These are phyloP conservation scores for Microstroma glucosiphilum DNA, from an alignment of 1,284 basidiomycete genomes.

Conservation along the genomic window DNA sequence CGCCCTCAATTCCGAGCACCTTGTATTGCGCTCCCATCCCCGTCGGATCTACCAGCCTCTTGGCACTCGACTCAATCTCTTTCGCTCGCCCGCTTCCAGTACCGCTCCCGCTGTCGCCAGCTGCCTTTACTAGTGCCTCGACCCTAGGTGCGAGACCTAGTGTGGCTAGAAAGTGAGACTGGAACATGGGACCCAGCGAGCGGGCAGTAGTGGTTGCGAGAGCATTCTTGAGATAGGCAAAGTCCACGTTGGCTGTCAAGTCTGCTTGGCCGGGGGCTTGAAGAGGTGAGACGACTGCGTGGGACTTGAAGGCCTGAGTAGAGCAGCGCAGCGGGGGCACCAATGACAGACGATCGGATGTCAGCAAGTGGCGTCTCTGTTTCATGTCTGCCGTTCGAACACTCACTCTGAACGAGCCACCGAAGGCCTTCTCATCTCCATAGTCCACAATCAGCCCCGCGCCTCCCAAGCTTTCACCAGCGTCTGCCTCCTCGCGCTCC, in stretches of 20 bases:
- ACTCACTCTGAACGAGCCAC: slow-evolving; percentile 63
- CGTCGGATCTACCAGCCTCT: slow-evolving; percentile 56
- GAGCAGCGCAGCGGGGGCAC: background rate
- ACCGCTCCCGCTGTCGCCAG: slow-evolving; percentile 27
- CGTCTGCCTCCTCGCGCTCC: slow-evolving; percentile 8
- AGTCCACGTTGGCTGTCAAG: slow-evolving; percentile 92
- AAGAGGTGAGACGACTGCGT: slow-evolving; percentile 80
- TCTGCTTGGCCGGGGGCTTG: slow-evolving; percentile 79
- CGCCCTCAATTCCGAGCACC: slow-evolving; percentile 53
- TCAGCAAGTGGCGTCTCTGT: background rate
- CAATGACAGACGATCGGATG: slow-evolving; percentile 11
- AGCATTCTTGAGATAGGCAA: slow-evolving; percentile 76
- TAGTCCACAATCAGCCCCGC: slow-evolving; percentile 86
- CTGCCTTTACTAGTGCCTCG: slow-evolving; percentile 57
- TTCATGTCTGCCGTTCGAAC: slow-evolving; percentile 52
- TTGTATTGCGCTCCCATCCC: slow-evolving; percentile 61
- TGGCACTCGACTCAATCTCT: slow-evolving; percentile 54
- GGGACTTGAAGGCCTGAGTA: slow-evolving; percentile 70
- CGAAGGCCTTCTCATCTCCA: slow-evolving; percentile 67
- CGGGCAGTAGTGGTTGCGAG: slow-evolving; percentile 53
- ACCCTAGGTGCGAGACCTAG: slow-evolving; percentile 63
- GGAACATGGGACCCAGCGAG: slow-evolving; percentile 63
- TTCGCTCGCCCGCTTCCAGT: slow-evolving; percentile 54
- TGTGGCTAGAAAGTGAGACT: slow-evolving; percentile 62
- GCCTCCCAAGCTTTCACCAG: slow-evolving; percentile 56